Evolutionary conservation across 192 early-diverging fungal species (phyloP), one percentile per base, ranked within the genome.

Genomic region (Entomortierella parvispora): DNA sequence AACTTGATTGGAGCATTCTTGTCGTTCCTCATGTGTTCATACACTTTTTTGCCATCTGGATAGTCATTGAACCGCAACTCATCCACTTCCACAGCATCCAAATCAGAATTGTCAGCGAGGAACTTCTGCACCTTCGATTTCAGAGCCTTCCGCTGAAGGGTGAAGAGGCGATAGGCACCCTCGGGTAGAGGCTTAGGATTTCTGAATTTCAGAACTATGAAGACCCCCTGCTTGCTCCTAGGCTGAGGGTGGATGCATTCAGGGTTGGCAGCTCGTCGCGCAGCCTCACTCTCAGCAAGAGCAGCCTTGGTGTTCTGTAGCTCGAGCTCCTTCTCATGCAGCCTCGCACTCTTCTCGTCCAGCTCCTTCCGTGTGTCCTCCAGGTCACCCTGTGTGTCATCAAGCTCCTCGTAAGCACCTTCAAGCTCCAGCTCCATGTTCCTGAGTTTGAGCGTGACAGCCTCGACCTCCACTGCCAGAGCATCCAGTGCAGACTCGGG

Each of bases 391-490:
- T n/a, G n/a, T n/a, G n/a, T n/a, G n/a, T n/a, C n/a, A n/a, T n/a
- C 58, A 31, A 69, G 68, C 42, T 47, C 58, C 15, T 62, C 58
- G 40, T 62, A 54, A 17, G 52, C 42, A 47, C 43, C 59, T 51
- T 25, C 42, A 46, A 69, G 68, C 43, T 61, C 59, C 18, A 62
- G 44, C 33, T 48, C 51, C 42, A 52, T 62, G 52, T 48, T 69
- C 51, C 59, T 69, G 58, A 69, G 59, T 14, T 69, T 59, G 12
- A 69, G 58, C n/a, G 52, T 62, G 68, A 69, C 52, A 42, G 68
- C 47, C n/a, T 2, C 50, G 50, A 69, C 58, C 68, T 54, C 56
- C 50, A 4, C 45, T 22, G 37, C 26, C 26, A 60, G 47, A 28
- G 66, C 57, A 46, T 68, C 66, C 48, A 68, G n/a, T 49, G 43